These are phyloP conservation scores for Podila epigama DNA, from an alignment of 192 early-diverging fungal species.

Conservation along the genomic window DNA sequence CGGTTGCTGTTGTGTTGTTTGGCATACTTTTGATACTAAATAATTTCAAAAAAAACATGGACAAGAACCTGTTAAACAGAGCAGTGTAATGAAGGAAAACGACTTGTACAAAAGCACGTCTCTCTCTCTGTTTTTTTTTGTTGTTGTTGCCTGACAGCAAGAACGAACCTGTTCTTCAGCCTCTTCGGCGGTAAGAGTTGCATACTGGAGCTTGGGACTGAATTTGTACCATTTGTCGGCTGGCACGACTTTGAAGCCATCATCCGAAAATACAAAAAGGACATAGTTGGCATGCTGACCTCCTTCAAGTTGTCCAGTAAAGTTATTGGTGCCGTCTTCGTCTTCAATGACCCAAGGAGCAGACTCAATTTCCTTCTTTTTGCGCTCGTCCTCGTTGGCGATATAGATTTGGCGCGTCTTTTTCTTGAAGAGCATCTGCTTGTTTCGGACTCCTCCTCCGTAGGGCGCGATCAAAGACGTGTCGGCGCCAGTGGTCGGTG, in stretches of 20 bases:
- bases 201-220: constrained; percentile 68
- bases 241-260: constrained; percentile 80
- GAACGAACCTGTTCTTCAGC: constrained; percentile 73
- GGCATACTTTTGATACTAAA: constrained; percentile 48
- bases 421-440: constrained; percentile 82
- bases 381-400: constrained; percentile 75
- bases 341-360: constrained; percentile 83
- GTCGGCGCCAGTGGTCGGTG: constrained; percentile 59
- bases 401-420: constrained; percentile 81
- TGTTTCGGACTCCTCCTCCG: constrained; percentile 78
- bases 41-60: neutral
- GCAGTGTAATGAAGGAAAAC: neutral
- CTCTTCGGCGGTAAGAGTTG: constrained; percentile 74
- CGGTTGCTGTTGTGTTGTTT: constrained; percentile 59
- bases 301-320: constrained; percentile 73
- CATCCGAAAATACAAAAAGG: constrained; percentile 76
- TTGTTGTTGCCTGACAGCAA: neutral
- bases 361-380: constrained; percentile 76
- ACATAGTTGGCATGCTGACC: constrained; percentile 75
- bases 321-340: constrained; percentile 70
- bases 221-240: constrained; percentile 83
- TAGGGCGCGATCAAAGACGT: constrained; percentile 75
- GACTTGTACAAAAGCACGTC: constrained; percentile 13
- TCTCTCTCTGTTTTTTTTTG: constrained; percentile 34
- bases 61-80: neutral